phyloP scores from a whole-genome alignment of 2,329 filamentous ascomycete genomes.

The Colletotrichum liriopes region DNA sequence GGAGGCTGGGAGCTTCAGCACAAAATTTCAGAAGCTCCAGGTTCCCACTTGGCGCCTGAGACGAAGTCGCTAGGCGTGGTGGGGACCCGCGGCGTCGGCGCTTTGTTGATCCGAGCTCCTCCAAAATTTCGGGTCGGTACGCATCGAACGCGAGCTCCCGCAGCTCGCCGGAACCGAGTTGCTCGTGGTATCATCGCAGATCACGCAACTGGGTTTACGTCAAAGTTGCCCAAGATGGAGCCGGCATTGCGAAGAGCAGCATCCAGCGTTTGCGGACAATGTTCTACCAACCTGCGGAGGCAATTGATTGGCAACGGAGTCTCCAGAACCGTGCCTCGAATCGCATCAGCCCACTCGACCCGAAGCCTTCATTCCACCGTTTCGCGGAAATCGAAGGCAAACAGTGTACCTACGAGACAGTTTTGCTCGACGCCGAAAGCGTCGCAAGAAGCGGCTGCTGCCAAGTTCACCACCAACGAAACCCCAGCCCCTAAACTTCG shows the following conservation, averaged over 20 bases:
- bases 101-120: slow-evolving; percentile 36
- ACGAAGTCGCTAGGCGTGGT: slow-evolving; percentile 10
- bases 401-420: slow-evolving; percentile 45
- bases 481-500: slow-evolving; percentile 62
- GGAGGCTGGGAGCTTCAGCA: slow-evolving; percentile 41
- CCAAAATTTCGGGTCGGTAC: slow-evolving; percentile 42
- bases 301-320: slow-evolving; percentile 39
- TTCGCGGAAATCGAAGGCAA: slow-evolving; percentile 38
- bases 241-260: slow-evolving; percentile 46
- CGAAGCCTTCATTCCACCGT: slow-evolving; percentile 50
- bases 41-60: slow-evolving; percentile 35
- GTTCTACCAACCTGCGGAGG: slow-evolving; percentile 40
- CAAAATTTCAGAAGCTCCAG: slow-evolving; percentile 43
- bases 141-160: slow-evolving; percentile 2
- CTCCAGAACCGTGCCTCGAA: slow-evolving; percentile 20
- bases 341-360: slow-evolving; percentile 49
- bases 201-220: slow-evolving; percentile 11
- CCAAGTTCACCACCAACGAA: slow-evolving; percentile 45
- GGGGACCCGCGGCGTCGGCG: slow-evolving; percentile 11
- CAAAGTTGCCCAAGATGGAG: slow-evolving; percentile 41
- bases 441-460: slow-evolving; percentile 49
- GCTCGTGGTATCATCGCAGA: slow-evolving; percentile 4
- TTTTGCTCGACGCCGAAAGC: slow-evolving; percentile 51
- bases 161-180: slow-evolving; percentile 3
- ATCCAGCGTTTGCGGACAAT: slow-evolving; percentile 46